These are phyloP conservation scores for Chaetomium strumarium DNA, from an alignment of 2,329 filamentous ascomycete species.

Conservation along the genomic window DNA sequence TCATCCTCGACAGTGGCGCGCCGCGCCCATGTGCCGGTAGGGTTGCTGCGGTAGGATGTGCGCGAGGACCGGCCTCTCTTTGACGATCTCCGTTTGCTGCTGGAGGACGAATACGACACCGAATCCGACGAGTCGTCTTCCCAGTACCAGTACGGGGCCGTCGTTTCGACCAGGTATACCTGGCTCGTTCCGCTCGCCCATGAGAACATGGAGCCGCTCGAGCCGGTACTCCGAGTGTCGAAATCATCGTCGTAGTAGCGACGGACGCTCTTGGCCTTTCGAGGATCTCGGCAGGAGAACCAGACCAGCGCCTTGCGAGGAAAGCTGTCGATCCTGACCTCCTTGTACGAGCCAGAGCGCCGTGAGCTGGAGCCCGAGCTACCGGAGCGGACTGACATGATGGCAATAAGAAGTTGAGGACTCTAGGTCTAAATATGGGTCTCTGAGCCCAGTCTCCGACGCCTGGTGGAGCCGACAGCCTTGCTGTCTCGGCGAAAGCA, in stretches of 20 bases:
- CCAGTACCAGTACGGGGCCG: constrained; percentile 7
- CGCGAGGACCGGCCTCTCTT: constrained; percentile 13
- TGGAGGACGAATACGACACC: neutral
- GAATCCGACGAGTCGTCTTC: constrained; percentile 8
- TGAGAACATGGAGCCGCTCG: constrained; percentile 15
- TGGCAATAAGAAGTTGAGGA: neutral
- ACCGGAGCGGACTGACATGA: constrained; percentile 17
- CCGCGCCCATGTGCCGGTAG: constrained; percentile 9
- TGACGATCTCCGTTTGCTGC: constrained; percentile 9
- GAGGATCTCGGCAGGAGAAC: constrained; percentile 21
- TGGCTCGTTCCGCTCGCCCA: constrained; percentile 13
- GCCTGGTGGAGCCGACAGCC: neutral
- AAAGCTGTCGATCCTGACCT: constrained; percentile 17
- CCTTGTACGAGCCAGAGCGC: constrained; percentile 13
- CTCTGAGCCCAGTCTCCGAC: neutral
- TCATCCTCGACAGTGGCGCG: constrained; percentile 11
- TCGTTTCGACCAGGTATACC: constrained; percentile 18
- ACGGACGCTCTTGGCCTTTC: constrained; percentile 21
- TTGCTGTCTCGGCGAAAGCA: neutral
- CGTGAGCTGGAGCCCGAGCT: constrained; percentile 16
- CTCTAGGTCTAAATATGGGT: neutral
- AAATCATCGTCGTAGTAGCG: constrained; percentile 22
- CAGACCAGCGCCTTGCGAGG: constrained; percentile 23
- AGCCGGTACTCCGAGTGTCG: constrained; percentile 20
- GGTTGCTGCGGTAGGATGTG: constrained; percentile 4